These are phyloP conservation scores for Gilbertella persicaria DNA, from an alignment of 371 early-diverging fungal species.

Conservation along the genomic window DNA sequence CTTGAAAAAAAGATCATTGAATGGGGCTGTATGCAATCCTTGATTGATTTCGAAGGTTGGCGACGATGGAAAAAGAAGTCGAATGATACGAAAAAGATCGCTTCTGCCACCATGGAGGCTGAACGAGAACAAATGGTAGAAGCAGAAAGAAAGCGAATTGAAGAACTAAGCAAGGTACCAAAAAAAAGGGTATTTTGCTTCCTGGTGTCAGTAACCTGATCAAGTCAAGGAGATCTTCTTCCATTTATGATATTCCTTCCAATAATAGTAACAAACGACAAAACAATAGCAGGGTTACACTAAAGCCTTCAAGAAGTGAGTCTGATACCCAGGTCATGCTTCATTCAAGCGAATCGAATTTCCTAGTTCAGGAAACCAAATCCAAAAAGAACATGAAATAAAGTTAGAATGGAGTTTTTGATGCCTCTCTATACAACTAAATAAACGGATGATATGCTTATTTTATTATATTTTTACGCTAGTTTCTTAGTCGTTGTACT, in stretches of 20 bases:
- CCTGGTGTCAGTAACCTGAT: constrained; percentile 19
- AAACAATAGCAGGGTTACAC: not conserved
- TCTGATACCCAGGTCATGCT: constrained; percentile 12
- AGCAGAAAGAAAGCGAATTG: constrained; percentile 17
- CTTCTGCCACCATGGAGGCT: not conserved
- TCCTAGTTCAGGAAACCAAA: no score
- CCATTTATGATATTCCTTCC: not conserved
- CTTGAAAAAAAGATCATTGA: constrained; percentile 80
- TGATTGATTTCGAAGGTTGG: constrained; percentile 82
- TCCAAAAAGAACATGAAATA: no score
- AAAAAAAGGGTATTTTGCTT: constrained; percentile 15
- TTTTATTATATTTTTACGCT: no score
- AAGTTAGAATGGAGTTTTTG: no score
- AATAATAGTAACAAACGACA: not conserved
- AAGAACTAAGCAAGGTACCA: constrained; percentile 1
- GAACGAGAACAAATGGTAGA: constrained; percentile 6
- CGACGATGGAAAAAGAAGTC: constrained; percentile 54
- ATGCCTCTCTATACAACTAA: no score
- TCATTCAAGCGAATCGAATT: not conserved
- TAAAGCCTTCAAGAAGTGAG: constrained; percentile 18
- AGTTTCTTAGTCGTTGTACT: no score
- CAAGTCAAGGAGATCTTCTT: constrained; percentile 8
- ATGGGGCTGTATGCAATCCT: constrained; percentile 88
- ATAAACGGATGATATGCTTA: no score
- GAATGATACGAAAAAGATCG: constrained; percentile 2